These are phyloP conservation scores for Exophiala sideris DNA, from an alignment of 2,329 filamentous ascomycete genomes.

Conservation along the genomic window DNA sequence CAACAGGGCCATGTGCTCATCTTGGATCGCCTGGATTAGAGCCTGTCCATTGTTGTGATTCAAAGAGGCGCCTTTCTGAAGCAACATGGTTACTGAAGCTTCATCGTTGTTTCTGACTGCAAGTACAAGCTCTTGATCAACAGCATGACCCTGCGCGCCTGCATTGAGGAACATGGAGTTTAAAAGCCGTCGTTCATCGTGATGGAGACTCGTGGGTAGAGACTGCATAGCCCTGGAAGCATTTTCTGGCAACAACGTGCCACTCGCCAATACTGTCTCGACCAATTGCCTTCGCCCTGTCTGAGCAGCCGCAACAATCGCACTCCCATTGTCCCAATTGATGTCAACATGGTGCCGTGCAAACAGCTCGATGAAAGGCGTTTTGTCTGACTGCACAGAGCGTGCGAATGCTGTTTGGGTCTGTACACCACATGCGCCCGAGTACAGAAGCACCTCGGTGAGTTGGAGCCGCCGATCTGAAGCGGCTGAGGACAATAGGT, in stretches of 20 bases:
- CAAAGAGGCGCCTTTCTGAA: not conserved
- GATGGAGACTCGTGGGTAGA: constrained; percentile 1
- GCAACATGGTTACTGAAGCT: not conserved
- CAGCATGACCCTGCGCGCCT: constrained; percentile 1
- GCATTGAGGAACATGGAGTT: not conserved
- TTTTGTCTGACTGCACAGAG: not conserved
- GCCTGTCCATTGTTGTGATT: constrained; percentile 1
- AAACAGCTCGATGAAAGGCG: constrained; percentile 1
- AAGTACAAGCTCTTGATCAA: constrained; percentile 6
- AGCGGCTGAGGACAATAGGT: not conserved
- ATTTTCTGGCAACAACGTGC: constrained; percentile 2
- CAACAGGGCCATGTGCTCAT: not conserved
- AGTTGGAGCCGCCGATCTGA: not conserved
- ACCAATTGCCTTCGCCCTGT: constrained; percentile 1
- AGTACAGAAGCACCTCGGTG: constrained; percentile 1
- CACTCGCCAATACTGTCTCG: not conserved
- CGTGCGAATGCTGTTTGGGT: not conserved
- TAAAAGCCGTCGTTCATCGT: not conserved
- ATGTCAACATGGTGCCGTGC: constrained; percentile 5
- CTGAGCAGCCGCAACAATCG: not conserved
- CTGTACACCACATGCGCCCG: not conserved
- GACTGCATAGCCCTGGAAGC: constrained; percentile 2
- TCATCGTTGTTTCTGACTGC: constrained; percentile 3
- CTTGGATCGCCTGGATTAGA: constrained; percentile 4
- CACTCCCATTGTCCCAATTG: constrained; percentile 5